Evolutionary conservation across 2,329 filamentous ascomycete species (phyloP).

Genomic region (Trichoderma gracile): DNA sequence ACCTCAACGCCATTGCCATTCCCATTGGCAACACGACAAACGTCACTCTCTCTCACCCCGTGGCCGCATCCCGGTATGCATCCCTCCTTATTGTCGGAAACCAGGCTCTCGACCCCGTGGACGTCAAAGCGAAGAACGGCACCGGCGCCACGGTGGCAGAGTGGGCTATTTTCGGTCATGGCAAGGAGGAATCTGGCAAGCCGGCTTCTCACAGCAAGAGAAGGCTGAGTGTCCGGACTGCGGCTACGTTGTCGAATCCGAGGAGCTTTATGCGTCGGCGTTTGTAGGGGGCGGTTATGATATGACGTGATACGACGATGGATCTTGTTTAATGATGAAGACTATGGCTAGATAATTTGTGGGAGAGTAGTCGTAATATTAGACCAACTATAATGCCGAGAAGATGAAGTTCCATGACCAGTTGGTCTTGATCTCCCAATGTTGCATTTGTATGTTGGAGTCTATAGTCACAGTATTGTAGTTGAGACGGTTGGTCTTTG

Average conservation of each 20-base stretch:
- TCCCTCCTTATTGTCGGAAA: constrained; percentile 30
- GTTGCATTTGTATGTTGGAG: background rate
- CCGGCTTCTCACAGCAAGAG: background rate
- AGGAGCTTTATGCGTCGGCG: constrained; percentile 2
- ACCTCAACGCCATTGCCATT: constrained; percentile 26
- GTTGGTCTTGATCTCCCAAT: background rate
- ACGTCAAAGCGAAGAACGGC: constrained; percentile 25
- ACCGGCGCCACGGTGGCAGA: constrained; percentile 31
- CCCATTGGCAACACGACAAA: constrained; percentile 29
- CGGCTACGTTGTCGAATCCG: constrained; percentile 11
- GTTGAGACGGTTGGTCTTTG: too few relatives aligned
- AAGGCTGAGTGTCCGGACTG: constrained; percentile 5
- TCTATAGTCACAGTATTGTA: too few relatives aligned
- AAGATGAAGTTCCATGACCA: too few relatives aligned
- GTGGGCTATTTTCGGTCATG: constrained; percentile 28
- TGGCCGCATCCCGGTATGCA: constrained; percentile 28
- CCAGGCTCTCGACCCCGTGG: constrained; percentile 25
- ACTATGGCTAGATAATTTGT: background rate
- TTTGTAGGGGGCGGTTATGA: background rate
- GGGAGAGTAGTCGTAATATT: constrained; percentile 10
- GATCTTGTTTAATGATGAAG: background rate
- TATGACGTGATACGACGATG: background rate
- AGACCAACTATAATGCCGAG: background rate
- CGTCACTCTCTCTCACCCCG: constrained; percentile 23
- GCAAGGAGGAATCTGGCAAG: background rate